Conservation (phyloP, 83 land plant genomes). For the Larix sibirica region DNA sequence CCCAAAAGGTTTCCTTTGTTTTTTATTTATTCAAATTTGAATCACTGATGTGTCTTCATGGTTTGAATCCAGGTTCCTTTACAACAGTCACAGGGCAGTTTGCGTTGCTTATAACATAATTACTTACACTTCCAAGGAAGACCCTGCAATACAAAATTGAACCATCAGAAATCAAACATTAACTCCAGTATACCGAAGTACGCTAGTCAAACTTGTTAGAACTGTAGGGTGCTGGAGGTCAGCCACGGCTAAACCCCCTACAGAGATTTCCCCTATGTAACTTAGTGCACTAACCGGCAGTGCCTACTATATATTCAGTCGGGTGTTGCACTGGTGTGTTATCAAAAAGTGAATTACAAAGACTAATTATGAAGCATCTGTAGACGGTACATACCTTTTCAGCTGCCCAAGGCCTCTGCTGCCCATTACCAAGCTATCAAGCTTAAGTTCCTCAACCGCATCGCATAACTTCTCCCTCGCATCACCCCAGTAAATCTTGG, state of each 20-base stretch:
- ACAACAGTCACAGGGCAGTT: slow-evolving; percentile 65
- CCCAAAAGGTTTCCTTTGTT: neutral
- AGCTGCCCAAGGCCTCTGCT: slow-evolving; percentile 62
- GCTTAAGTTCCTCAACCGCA: slow-evolving; percentile 20
- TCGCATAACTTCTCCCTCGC: slow-evolving; percentile 32
- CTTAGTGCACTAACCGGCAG: neutral
- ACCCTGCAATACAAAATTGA: slow-evolving; percentile 41
- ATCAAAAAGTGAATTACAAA: neutral
- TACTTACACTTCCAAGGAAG: slow-evolving; percentile 68
- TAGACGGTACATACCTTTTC: slow-evolving; percentile 47
- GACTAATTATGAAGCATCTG: neutral
- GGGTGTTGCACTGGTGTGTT: neutral
- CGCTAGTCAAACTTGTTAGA: neutral
- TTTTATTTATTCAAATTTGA: neutral
- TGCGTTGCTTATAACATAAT: slow-evolving; percentile 45
- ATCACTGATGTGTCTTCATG: neutral
- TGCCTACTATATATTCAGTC: neutral
- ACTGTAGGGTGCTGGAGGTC: too few species aligned
- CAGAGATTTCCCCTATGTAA: too few species aligned
- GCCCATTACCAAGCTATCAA: slow-evolving; percentile 63
- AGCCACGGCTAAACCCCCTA: neutral
- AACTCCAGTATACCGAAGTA: neutral
- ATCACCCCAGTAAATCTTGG: slow-evolving; percentile 31
- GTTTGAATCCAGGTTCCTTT: slow-evolving; percentile 28
- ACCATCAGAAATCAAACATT: neutral